These are phyloP conservation scores for Geosmithia morbida DNA, from an alignment of 2,329 filamentous ascomycete species.

Conservation along the genomic window DNA sequence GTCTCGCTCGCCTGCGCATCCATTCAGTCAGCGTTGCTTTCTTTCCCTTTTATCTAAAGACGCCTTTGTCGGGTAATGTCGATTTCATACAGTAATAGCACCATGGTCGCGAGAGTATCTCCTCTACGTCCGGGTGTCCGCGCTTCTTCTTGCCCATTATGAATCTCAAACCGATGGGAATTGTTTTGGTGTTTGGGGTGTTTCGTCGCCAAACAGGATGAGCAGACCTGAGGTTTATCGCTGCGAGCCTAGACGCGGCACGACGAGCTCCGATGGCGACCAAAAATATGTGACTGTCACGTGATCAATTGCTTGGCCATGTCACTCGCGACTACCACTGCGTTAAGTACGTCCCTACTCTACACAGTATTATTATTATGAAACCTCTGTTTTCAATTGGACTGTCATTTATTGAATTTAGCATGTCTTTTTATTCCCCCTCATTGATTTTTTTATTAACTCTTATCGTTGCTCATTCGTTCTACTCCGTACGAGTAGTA, in stretches of 20 bases:
- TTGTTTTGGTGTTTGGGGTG: neutral
- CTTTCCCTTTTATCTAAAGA: neutral
- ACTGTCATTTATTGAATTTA: too few species aligned
- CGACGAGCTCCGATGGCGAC: neutral
- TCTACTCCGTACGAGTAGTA: too few species aligned
- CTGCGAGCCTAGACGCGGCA: neutral
- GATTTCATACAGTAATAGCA: slow-evolving; percentile 75
- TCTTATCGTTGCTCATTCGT: too few species aligned
- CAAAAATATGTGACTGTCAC: neutral
- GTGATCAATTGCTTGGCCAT: neutral
- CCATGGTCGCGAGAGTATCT: slow-evolving; percentile 78
- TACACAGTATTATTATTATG: too few species aligned
- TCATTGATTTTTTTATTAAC: too few species aligned
- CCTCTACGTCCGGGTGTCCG: slow-evolving; percentile 72
- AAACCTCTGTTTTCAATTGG: too few species aligned
- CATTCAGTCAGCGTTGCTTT: slow-evolving; percentile 4
- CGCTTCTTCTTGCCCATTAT: slow-evolving; percentile 83
- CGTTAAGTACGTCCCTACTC: too few species aligned
- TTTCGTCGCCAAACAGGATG: neutral
- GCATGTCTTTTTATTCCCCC: too few species aligned
- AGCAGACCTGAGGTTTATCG: neutral
- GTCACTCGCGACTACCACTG: neutral
- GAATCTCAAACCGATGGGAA: neutral
- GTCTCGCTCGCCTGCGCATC: slow-evolving; percentile 61
- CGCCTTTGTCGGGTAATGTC: neutral